Conservation (phyloP, 805 yeast species). For the Kluyveromyces nonfermentans region DNA sequence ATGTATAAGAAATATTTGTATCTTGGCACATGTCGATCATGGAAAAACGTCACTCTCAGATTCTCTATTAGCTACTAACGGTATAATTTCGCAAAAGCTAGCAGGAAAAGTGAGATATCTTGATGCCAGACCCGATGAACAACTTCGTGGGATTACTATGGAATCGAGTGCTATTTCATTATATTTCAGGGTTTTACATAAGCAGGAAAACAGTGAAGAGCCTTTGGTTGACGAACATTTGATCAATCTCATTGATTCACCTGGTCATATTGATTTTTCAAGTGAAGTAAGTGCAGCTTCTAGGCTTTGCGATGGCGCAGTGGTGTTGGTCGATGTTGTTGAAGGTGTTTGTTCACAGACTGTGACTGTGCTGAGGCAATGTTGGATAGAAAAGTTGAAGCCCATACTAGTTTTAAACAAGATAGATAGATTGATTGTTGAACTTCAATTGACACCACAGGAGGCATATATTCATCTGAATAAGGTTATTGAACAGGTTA, state of each 20-base stretch:
- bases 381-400: constrained; percentile 86
- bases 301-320: constrained; percentile 92
- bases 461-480: constrained; percentile 81
- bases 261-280: constrained; percentile 97
- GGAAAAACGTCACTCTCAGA: constrained; percentile 96
- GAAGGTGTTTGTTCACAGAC: constrained; percentile 99
- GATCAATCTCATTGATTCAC: constrained; percentile 91
- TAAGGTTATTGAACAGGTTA: constrained; percentile 82
- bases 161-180: constrained; percentile 91
- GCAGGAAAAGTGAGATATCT: constrained; percentile 92
- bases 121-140: constrained; percentile 94
- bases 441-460: constrained; percentile 67
- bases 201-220: constrained; percentile 33
- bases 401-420: constrained; percentile 87
- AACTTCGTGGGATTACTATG: constrained; percentile 94
- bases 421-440: constrained; percentile 76
- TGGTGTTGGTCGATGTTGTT: constrained; percentile 89
- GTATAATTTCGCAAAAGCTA: constrained; percentile 86
- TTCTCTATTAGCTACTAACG: constrained; percentile 86
- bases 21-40: constrained; percentile 96
- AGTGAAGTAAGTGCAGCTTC: constrained; percentile 96
- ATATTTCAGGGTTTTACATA: constrained; percentile 65
- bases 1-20: constrained; percentile 80
- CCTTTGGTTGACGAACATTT: constrained; percentile 63
- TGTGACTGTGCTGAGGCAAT: constrained; percentile 85